phyloP scores from a whole-genome alignment of 2,329 filamentous ascomycete genomes.

The Nemania sp. region DNA sequence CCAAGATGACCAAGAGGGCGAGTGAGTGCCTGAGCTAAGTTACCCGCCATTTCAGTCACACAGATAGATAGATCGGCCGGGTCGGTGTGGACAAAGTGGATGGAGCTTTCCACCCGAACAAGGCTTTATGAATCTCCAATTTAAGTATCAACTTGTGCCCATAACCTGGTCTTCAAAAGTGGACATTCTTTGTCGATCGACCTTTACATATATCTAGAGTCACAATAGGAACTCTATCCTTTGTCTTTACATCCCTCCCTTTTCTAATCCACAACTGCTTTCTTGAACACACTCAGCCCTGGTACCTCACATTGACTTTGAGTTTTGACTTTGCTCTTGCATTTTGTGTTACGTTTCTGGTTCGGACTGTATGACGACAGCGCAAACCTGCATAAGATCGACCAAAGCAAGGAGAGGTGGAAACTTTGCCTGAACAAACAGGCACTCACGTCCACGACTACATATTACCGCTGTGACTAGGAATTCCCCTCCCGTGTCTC shows the following conservation, averaged over 20 bases:
- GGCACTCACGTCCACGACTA: not conserved
- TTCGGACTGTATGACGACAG: not conserved
- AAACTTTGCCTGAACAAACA: not conserved
- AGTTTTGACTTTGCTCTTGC: slow-evolving; percentile 4
- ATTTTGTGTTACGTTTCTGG: not conserved
- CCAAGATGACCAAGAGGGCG: slow-evolving; percentile 9
- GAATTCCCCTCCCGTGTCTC: not conserved
- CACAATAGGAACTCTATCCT: slow-evolving; percentile 17
- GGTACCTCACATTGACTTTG: no score
- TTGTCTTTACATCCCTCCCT: slow-evolving; percentile 1
- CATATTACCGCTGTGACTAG: not conserved
- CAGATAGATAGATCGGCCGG: not conserved
- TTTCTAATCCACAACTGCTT: no score
- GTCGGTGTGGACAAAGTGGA: not conserved
- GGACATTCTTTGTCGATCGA: slow-evolving; percentile 8
- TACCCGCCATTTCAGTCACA: no score
- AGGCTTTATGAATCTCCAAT: slow-evolving; percentile 4
- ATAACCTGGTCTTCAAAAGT: not conserved
- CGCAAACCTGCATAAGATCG: not conserved
- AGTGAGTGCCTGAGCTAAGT: no score
- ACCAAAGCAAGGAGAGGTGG: not conserved
- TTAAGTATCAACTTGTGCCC: slow-evolving; percentile 7
- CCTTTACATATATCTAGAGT: slow-evolving; percentile 14
- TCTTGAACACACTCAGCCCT: not conserved
- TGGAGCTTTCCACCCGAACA: not conserved